Evolutionary conservation across 1,284 basidiomycete genomes (phyloP), one percentile per base, ranked within the genome.

Genomic region (Cerrena zonata): DNA sequence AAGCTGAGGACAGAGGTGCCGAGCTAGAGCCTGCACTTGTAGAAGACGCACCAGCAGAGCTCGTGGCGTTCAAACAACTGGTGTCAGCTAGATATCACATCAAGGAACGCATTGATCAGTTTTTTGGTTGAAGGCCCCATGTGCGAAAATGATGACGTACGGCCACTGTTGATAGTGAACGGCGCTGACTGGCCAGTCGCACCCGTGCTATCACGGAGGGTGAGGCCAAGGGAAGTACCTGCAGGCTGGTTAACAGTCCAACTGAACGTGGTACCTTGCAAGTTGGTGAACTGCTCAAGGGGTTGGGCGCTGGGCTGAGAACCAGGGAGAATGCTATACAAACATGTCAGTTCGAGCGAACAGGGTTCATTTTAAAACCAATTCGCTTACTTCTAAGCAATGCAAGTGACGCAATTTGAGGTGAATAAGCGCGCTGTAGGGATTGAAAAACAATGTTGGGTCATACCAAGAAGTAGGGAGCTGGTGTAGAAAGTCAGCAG

Each of bases 121-220:
- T 47, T 49, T 36, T 54, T 37, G 43, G 26, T 36, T 13, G 21
- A 34, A 42, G 19, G 47, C 52, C 42, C 49, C 46, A 25, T 42
- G 49, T 34, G 13, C 10, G 1, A 40, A 43, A 4, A 21, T 27
- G 45, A 26, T 37, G 43, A 56, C 53, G 47, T 69, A 85, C 82
- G 36, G 48, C 79, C 73, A 22, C 64, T 0, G 25, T 66, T 59
- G 56, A 85, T 60, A n/a, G 62, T 69, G 69, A 86, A 72, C 2
- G 77, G 38, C 15, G 75, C 81, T 3, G 73, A 69, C 57, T 82
- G 77, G 2, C 64, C 72, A 44, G 62, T 45, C 0, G 24, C 1
- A 59, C 85, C 84, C 34, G 64, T 75, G 52, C 44, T 61, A 55
- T 88, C 85, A 61, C 73, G 73, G 50, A 87, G 48, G 4, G 64